Conservation (phyloP, 306 rosid genomes). For the Sicyos edulis region DNA sequence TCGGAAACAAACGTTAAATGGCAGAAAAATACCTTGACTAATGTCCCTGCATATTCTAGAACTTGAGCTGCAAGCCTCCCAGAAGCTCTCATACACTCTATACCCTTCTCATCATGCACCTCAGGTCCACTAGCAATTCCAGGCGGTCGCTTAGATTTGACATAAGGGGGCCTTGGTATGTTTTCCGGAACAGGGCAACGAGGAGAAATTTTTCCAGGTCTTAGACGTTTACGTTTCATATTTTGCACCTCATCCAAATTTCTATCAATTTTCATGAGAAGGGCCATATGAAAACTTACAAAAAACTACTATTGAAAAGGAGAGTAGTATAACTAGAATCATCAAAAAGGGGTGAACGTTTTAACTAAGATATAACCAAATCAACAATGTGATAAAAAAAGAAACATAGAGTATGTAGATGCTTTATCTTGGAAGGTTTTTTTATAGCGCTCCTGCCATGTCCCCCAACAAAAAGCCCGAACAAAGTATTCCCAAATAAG, state of each 20-base stretch:
- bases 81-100: conserved; percentile 85
- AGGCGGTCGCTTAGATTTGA: conserved; percentile 50
- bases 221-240: conserved; percentile 49
- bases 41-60: conserved; percentile 84
- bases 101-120: conserved; percentile 77
- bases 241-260: conserved; percentile 44
- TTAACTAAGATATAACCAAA: no score
- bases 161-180: conserved; percentile 68
- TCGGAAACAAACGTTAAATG: conserved; percentile 11
- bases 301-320: no score
- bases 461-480: no score
- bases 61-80: conserved; percentile 95
- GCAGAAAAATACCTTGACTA: conserved; percentile 64
- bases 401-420: no score
- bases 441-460: no score
- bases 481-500: no score
- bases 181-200: conserved; percentile 58
- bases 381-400: no score
- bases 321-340: no score
- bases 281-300: no score
- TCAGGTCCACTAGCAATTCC: conserved; percentile 72
- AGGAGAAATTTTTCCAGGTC: conserved; percentile 84
- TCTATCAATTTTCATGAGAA: conserved; percentile 32
- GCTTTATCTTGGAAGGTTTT: no score
- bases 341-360: no score